Evolutionary conservation across 441 rosid species (phyloP).

Genomic region (Populus hybrid): DNA sequence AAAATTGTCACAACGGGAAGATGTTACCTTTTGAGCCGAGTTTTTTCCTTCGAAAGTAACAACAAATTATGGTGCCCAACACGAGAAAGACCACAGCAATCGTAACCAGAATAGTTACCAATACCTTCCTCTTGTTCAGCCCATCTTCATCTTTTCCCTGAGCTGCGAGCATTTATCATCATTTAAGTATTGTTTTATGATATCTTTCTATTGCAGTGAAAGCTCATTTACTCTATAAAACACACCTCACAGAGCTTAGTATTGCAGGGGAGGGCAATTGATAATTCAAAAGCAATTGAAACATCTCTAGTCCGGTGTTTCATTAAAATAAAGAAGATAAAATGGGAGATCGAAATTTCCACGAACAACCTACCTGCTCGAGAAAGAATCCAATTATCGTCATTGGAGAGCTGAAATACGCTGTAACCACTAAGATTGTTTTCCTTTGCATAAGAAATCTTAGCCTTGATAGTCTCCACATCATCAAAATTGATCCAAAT

Average conservation of each 20-base stretch:
- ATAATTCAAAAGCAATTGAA: background rate
- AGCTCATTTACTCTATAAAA: no score
- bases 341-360: background rate
- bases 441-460: constrained; percentile 38
- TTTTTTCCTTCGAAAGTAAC: background rate
- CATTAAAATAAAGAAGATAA: background rate
- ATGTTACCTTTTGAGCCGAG: background rate
- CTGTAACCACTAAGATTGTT: constrained; percentile 38
- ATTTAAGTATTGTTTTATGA: no score
- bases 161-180: background rate
- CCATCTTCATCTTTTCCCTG: background rate
- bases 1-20: background rate
- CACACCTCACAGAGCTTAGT: no score
- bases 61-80: background rate
- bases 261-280: no score
- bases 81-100: background rate
- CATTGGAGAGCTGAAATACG: constrained; percentile 36
- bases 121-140: background rate
- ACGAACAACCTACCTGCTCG: constrained; percentile 22
- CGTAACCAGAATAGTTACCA: background rate
- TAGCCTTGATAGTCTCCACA: constrained; percentile 36
- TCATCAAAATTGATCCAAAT: constrained; percentile 51
- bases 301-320: background rate
- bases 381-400: constrained; percentile 46
- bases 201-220: no score